phyloP scores from a whole-genome alignment of 345 rosid species.

The Brassica juncea region DNA sequence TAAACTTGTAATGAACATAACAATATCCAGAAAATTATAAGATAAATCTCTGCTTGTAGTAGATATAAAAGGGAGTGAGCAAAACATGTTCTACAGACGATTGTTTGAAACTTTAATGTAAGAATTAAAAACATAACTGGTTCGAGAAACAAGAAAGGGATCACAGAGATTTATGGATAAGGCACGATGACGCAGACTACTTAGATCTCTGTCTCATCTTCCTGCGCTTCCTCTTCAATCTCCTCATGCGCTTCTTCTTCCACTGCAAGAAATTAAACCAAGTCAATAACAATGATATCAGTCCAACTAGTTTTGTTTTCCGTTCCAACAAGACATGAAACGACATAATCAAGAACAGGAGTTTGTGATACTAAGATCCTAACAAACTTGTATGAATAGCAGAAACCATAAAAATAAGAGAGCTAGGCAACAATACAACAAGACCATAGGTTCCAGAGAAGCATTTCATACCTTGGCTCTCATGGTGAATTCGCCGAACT shows the following conservation, averaged over 20 bases:
- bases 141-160: slow-evolving; percentile 19
- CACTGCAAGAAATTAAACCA: slow-evolving; percentile 32
- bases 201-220: slow-evolving; percentile 50
- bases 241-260: slow-evolving; percentile 53
- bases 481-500: slow-evolving; percentile 30
- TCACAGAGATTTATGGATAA: slow-evolving; percentile 18
- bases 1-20: neutral
- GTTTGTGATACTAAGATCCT: neutral
- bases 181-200: neutral
- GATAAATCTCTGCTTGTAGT: slow-evolving; percentile 16
- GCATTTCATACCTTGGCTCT: slow-evolving; percentile 28
- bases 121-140: neutral
- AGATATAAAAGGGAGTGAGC: neutral
- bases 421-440: neutral
- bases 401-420: neutral
- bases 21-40: neutral
- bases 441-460: neutral
- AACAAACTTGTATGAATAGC: neutral
- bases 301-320: neutral
- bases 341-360: neutral
- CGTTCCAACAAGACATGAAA: neutral
- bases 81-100: slow-evolving; percentile 18
- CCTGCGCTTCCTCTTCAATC: slow-evolving; percentile 45
- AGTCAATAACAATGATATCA: neutral
- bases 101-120: neutral